phyloP scores from a whole-genome alignment of 495 filamentous ascomycete genomes.

The Neurospora discreta region DNA sequence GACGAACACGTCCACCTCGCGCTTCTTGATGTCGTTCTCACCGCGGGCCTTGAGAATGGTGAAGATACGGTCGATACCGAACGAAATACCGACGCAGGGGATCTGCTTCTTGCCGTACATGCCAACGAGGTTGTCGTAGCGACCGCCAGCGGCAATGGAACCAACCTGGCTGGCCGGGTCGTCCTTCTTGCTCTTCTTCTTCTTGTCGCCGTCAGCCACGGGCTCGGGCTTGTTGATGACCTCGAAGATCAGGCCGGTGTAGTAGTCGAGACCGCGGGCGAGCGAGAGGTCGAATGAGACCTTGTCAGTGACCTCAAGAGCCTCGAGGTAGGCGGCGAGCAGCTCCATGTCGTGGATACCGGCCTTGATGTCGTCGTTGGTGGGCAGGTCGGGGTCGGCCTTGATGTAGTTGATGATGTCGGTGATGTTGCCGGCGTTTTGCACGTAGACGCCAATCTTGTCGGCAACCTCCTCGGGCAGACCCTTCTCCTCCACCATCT shows the following conservation, averaged over 20 bases:
- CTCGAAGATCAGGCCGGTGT: constrained; percentile 91
- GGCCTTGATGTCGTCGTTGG: constrained; percentile 60
- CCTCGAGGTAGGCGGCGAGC: constrained; percentile 71
- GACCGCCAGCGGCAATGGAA: constrained; percentile 78
- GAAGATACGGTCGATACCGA: constrained; percentile 93
- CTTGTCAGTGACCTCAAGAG: constrained; percentile 56
- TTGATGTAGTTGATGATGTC: constrained; percentile 60
- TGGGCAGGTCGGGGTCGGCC: constrained; percentile 48
- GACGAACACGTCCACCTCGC: constrained; percentile 77
- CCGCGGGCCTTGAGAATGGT: constrained; percentile 74
- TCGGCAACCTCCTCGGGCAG: constrained; percentile 64
- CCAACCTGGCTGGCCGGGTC: constrained; percentile 29
- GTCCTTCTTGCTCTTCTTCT: constrained; percentile 1
- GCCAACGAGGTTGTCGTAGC: constrained; percentile 87
- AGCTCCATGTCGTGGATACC: constrained; percentile 75
- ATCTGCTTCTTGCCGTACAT: constrained; percentile 86
- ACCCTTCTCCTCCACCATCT: constrained; percentile 91
- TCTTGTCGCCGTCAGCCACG: background rate
- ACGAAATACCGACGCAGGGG: constrained; percentile 88
- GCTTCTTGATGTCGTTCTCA: constrained; percentile 38
- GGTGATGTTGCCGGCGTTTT: constrained; percentile 46
- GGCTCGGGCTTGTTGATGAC: constrained; percentile 39
- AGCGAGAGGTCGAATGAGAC: constrained; percentile 76
- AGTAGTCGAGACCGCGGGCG: constrained; percentile 84
- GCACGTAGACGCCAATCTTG: constrained; percentile 72